Evolutionary conservation across 139 green algal species (phyloP).

Genomic region (Chlorella sp.): DNA sequence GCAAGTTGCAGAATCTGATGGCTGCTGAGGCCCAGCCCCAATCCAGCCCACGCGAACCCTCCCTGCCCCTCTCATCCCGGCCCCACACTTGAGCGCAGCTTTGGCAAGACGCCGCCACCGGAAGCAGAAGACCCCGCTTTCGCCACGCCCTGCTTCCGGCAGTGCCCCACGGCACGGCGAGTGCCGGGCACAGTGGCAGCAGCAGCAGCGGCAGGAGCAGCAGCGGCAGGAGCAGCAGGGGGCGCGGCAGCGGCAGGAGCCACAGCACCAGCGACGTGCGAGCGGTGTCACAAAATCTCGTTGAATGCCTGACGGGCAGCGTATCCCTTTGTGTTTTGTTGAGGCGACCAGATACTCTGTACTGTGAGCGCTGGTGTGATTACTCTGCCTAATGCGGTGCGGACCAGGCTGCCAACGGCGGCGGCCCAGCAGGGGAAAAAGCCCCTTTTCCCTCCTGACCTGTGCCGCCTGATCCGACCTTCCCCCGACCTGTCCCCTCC

Average conservation of each 20-base stretch:
- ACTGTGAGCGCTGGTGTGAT: too few relatives aligned
- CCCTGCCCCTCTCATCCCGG: background rate
- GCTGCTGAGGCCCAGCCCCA: background rate
- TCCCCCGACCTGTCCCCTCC: too few relatives aligned
- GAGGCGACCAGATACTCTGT: too few relatives aligned
- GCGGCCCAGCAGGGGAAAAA: too few relatives aligned
- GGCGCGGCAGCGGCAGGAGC: background rate
- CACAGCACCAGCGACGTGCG: background rate
- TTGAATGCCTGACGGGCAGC: too few relatives aligned
- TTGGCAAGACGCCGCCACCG: slow-evolving; percentile 69
- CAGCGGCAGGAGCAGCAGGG: background rate
- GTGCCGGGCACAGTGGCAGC: background rate
- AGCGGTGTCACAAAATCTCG: slow-evolving; percentile 15
- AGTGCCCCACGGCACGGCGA: slow-evolving; percentile 34
- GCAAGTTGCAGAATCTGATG: too few relatives aligned
- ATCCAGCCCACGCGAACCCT: background rate
- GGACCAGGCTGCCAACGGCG: too few relatives aligned
- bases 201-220: background rate
- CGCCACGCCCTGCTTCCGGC: slow-evolving; percentile 42
- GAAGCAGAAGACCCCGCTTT: slow-evolving; percentile 73
- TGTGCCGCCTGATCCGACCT: too few relatives aligned
- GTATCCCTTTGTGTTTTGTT: too few relatives aligned
- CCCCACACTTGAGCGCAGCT: slow-evolving; percentile 31
- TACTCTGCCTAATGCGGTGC: too few relatives aligned
- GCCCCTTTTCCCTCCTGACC: too few relatives aligned